phyloP scores from a whole-genome alignment of 2,329 filamentous ascomycete species.

The Stylonectria norvegica region DNA sequence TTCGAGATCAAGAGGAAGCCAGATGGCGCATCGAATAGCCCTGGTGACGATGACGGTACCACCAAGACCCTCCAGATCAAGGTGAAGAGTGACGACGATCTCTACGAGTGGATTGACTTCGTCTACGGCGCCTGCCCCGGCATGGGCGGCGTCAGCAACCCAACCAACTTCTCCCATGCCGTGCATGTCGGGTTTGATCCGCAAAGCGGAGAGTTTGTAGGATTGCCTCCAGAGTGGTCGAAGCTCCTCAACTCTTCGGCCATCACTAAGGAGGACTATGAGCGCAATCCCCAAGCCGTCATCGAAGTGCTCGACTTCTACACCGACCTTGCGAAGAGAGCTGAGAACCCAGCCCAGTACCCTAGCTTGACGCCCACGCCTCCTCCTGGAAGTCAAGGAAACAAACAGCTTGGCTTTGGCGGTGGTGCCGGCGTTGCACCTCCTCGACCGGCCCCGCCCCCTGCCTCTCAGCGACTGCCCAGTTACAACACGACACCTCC shows the following conservation, averaged over 20 bases:
- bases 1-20: constrained; percentile 85
- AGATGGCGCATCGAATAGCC: constrained; percentile 65
- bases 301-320: constrained; percentile 83
- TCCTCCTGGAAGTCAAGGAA: constrained; percentile 51
- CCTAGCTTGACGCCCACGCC: constrained; percentile 66
- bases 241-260: constrained; percentile 93
- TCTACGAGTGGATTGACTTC: constrained; percentile 98
- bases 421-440: constrained; percentile 60
- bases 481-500: constrained; percentile 38
- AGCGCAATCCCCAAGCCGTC: constrained; percentile 86
- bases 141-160: constrained; percentile 97
- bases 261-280: constrained; percentile 97
- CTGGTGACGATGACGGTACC: constrained; percentile 74
- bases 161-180: constrained; percentile 95
- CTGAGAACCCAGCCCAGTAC: constrained; percentile 67
- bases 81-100: constrained; percentile 91
- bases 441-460: constrained; percentile 59
- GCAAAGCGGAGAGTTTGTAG: constrained; percentile 90
- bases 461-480: constrained; percentile 40
- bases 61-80: constrained; percentile 85
- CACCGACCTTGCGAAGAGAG: constrained; percentile 74
- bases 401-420: constrained; percentile 61
- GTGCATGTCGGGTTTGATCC: constrained; percentile 98
- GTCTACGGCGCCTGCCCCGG: constrained; percentile 95
- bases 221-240: constrained; percentile 93